Percentiles rank a stretch among this genome's conserved stretches.
Evolutionary conservation across 108 stramenopile genomes (phyloP).

Genomic region (Skeletonema marinoi): DNA sequence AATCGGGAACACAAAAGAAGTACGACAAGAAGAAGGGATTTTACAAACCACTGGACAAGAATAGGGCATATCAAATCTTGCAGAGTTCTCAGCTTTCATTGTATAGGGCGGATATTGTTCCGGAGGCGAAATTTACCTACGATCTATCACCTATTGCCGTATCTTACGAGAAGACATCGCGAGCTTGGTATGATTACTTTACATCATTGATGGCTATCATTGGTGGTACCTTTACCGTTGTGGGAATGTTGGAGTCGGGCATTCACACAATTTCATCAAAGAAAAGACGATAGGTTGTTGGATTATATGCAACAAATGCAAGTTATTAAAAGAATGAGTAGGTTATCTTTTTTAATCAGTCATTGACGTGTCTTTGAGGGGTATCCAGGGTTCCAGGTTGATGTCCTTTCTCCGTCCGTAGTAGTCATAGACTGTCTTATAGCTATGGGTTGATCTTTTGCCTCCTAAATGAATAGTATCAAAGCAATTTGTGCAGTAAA

Average conservation of each 20-base stretch:
- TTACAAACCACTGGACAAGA: constrained; percentile 5
- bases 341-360: neutral
- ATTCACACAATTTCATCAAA: constrained; percentile 51
- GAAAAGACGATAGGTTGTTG: constrained; percentile 31
- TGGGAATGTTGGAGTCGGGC: constrained; percentile 88
- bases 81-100: constrained; percentile 77
- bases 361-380: neutral
- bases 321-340: neutral
- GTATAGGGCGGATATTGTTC: constrained; percentile 71
- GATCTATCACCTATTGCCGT: constrained; percentile 94
- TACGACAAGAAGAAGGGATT: constrained; percentile 9
- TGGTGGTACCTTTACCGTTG: constrained; percentile 96
- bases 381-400: constrained; percentile 16
- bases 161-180: constrained; percentile 49
- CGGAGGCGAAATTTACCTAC: constrained; percentile 90
- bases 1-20: neutral
- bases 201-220: constrained; percentile 95
- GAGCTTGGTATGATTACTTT: constrained; percentile 94
- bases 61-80: constrained; percentile 76
- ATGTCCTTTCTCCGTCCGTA: constrained; percentile 32
- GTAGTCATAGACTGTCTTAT: constrained; percentile 29
- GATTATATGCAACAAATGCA: neutral
- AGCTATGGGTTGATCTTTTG: constrained; percentile 3
- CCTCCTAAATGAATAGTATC: constrained; percentile 38
- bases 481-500: constrained; percentile 65